Conservation (phyloP, 768 basidiomycete species). For the Rhizopogon roseolus region DNA sequence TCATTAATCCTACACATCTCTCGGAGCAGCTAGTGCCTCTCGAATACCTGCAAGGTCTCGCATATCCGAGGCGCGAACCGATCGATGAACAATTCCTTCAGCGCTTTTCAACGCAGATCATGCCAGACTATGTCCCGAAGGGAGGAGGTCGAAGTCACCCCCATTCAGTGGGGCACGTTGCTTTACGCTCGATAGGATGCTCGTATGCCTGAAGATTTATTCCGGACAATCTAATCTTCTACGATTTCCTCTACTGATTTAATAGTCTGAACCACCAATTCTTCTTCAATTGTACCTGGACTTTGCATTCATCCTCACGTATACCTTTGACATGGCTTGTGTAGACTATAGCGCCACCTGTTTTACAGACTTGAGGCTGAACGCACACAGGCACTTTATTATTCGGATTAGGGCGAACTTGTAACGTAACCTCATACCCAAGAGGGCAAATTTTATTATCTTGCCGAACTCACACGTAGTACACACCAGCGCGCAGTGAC, state of each 20-base stretch:
- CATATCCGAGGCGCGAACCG: slow-evolving; percentile 56
- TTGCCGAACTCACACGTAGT: not conserved
- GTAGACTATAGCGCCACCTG: not conserved
- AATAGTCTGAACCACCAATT: not conserved
- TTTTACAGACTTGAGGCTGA: not conserved
- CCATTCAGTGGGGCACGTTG: slow-evolving; percentile 2
- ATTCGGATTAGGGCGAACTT: not conserved
- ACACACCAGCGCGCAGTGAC: not conserved
- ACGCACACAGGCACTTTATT: not conserved
- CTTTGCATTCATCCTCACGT: not conserved
- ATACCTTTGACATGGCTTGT: not conserved
- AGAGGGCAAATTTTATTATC: not conserved
- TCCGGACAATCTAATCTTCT: not conserved
- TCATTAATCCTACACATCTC: slow-evolving; percentile 15
- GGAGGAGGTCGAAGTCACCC: slow-evolving; percentile 9
- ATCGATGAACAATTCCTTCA: slow-evolving; percentile 60
- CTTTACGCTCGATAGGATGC: not conserved
- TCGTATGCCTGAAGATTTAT: not conserved
- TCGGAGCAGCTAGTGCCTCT: slow-evolving; percentile 52
- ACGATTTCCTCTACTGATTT: not conserved
- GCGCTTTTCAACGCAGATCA: slow-evolving; percentile 39
- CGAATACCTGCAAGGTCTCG: slow-evolving; percentile 51
- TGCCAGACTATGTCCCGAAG: slow-evolving; percentile 15
- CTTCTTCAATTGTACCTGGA: not conserved
- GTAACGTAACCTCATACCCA: not conserved